Percentiles rank a stretch among this genome's conserved stretches.
These are phyloP conservation scores for Backusella australiensis DNA, from an alignment of 192 early-diverging fungal genomes.

Conservation along the genomic window DNA sequence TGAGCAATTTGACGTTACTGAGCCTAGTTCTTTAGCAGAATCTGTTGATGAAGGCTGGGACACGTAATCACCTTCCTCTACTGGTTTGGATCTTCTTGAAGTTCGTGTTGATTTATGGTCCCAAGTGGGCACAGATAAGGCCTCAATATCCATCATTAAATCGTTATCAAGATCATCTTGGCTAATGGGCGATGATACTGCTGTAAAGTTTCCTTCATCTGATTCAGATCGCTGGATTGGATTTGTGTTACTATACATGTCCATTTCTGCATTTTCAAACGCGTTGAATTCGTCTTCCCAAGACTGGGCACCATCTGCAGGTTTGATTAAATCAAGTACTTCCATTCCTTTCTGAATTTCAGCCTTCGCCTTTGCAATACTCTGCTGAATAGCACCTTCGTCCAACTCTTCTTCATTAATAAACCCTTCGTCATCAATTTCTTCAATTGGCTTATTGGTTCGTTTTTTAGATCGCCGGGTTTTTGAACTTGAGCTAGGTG, in stretches of 20 bases:
- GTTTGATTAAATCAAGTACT: constrained; percentile 30
- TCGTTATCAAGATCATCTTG: constrained; percentile 8
- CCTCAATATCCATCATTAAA: constrained; percentile 21
- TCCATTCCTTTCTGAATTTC: constrained; percentile 40
- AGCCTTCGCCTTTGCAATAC: constrained; percentile 33
- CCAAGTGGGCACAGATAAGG: constrained; percentile 31
- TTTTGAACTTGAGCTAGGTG: constrained; percentile 12
- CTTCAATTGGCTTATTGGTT: neutral
- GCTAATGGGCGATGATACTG: constrained; percentile 8
- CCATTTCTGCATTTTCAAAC: constrained; percentile 27
- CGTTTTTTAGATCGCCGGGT: neutral
- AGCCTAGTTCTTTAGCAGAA: neutral
- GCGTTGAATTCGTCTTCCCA: constrained; percentile 37
- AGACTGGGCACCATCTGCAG: constrained; percentile 13
- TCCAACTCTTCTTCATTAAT: neutral
- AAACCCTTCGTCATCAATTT: neutral
- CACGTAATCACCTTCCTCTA: neutral
- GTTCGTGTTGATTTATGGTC: constrained; percentile 5
- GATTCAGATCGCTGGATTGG: constrained; percentile 17
- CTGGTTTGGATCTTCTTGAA: neutral
- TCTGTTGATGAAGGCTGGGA: constrained; percentile 8
- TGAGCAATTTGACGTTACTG: neutral
- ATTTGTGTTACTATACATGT: neutral
- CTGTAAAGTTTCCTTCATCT: constrained; percentile 30
- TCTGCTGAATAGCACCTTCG: constrained; percentile 26